Percentiles rank a stretch among this genome's conserved stretches.
Evolutionary conservation across 495 filamentous ascomycete species (phyloP).

Genomic region (Tuber microsphaerosporum): DNA sequence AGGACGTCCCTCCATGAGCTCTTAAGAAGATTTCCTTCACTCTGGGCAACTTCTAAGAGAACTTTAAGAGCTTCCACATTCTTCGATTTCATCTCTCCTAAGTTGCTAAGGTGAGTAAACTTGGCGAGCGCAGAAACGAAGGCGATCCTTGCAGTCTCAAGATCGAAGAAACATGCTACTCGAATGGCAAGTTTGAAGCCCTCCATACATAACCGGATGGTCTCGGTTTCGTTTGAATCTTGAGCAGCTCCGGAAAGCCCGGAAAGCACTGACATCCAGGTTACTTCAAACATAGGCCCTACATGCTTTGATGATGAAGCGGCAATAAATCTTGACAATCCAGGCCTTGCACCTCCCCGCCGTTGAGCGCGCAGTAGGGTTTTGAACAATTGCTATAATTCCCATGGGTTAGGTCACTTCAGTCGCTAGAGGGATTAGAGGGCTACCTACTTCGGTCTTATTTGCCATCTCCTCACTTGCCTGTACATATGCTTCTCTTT

Average conservation of each 20-base stretch:
- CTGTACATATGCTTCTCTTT: conserved; percentile 85
- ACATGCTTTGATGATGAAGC: conserved; percentile 90
- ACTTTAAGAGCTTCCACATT: conserved; percentile 90
- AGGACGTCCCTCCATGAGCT: conserved; percentile 91
- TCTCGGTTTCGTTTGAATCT: conserved; percentile 81
- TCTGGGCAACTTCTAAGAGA: conserved; percentile 81
- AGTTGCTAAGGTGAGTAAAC: conserved; percentile 89
- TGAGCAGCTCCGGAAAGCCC: conserved; percentile 85
- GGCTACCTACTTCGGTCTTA: conserved; percentile 54
- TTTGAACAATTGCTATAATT: conserved; percentile 72
- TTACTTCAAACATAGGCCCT: conserved; percentile 97
- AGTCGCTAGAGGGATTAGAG: not conserved
- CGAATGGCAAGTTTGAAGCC: conserved; percentile 87
- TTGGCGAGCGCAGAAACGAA: conserved; percentile 92
- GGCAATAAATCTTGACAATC: conserved; percentile 71
- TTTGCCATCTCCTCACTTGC: conserved; percentile 92
- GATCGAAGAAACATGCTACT: conserved; percentile 86
- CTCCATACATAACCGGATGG: conserved; percentile 85
- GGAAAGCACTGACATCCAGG: conserved; percentile 98
- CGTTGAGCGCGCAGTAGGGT: conserved; percentile 80
- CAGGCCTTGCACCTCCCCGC: conserved; percentile 62
- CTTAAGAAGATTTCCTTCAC: conserved; percentile 81
- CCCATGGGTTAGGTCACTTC: not conserved
- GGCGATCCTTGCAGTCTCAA: conserved; percentile 81
- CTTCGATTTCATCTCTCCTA: conserved; percentile 90